These are phyloP conservation scores for Bombardia bombarda DNA, from an alignment of 495 filamentous ascomycete genomes.

Conservation along the genomic window DNA sequence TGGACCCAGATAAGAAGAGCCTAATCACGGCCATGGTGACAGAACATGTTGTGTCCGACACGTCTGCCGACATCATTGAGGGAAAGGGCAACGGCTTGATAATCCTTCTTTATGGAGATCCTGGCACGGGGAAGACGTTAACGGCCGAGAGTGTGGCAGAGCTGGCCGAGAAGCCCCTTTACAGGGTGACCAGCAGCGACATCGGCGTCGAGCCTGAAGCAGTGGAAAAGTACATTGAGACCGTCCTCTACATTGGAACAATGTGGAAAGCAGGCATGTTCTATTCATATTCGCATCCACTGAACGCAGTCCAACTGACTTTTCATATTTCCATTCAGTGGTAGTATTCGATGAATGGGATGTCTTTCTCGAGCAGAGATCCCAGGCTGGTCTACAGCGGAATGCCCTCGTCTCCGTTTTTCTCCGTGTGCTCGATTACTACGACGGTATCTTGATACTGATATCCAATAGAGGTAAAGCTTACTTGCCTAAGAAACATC, in stretches of 20 bases:
- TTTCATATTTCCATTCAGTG: too few species aligned
- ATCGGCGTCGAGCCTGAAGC: conserved; percentile 35
- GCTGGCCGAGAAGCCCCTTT: conserved; percentile 40
- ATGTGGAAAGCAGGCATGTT: too few species aligned
- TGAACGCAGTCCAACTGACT: too few species aligned
- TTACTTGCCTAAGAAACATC: too few species aligned
- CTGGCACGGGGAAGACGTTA: conserved; percentile 46
- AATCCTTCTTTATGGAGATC: conserved; percentile 30
- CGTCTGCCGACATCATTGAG: conserved; percentile 31
- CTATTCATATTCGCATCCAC: too few species aligned
- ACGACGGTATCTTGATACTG: conserved; percentile 39
- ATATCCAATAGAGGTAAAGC: conserved; percentile 44
- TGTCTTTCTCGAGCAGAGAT: conserved; percentile 30
- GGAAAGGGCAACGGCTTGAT: conserved; percentile 41
- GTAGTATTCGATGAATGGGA: conserved; percentile 17
- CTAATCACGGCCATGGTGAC: conserved; percentile 40
- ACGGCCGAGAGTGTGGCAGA: conserved; percentile 46
- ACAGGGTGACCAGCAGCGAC: conserved; percentile 44
- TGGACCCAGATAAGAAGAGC: conserved; percentile 38
- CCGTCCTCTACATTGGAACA: conserved; percentile 37
- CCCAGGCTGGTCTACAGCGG: conserved; percentile 29
- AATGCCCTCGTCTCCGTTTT: conserved; percentile 45
- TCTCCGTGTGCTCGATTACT: conserved; percentile 44
- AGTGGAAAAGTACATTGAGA: conserved; percentile 41
- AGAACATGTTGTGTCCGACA: conserved; percentile 16